A percentile compares a stretch with the other conserved stretches of the same genome.
These are phyloP conservation scores for Ceratonia siliqua DNA, from an alignment of 306 rosid species.

Conservation along the genomic window DNA sequence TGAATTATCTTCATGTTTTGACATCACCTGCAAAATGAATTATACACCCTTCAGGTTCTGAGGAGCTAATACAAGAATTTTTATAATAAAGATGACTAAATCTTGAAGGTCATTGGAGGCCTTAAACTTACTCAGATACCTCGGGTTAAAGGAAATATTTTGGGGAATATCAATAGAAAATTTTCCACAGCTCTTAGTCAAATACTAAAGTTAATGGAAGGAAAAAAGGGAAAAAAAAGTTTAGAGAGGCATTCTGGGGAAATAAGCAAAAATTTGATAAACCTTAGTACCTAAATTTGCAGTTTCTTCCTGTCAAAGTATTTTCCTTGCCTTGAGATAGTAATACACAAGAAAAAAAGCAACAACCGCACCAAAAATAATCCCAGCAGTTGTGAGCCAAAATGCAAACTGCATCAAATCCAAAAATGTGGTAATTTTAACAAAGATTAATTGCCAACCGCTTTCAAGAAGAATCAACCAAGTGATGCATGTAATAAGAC, in stretches of 20 bases:
- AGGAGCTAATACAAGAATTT: not conserved
- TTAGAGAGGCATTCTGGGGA: not conserved
- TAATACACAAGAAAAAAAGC: constrained; percentile 73
- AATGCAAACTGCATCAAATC: constrained; percentile 80
- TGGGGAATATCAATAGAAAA: constrained; percentile 14
- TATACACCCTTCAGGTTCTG: constrained; percentile 27
- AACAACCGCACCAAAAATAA: constrained; percentile 67
- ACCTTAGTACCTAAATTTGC: constrained; percentile 50
- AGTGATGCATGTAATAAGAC: constrained; percentile 13
- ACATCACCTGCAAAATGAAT: constrained; percentile 44
- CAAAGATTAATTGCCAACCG: constrained; percentile 5
- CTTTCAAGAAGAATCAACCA: constrained; percentile 31
- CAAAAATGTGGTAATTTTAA: constrained; percentile 25
- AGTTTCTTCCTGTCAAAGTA: constrained; percentile 55
- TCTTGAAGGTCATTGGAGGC: not conserved
- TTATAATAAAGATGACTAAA: constrained; percentile 3
- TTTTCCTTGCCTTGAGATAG: constrained; percentile 78
- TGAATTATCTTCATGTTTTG: constrained; percentile 9
- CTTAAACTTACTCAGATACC: not conserved
- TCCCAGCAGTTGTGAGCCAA: constrained; percentile 95
- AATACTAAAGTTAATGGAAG: not conserved
- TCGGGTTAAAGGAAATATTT: not conserved
- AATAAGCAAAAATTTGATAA: constrained; percentile 17
- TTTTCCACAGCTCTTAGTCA: not conserved
- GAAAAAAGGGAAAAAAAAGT: not conserved